A percentile compares a stretch with the other conserved stretches of the same genome.
These are phyloP conservation scores for Pseudogymnoascus sp. DNA, from an alignment of 2,329 filamentous ascomycete species.

Conservation along the genomic window DNA sequence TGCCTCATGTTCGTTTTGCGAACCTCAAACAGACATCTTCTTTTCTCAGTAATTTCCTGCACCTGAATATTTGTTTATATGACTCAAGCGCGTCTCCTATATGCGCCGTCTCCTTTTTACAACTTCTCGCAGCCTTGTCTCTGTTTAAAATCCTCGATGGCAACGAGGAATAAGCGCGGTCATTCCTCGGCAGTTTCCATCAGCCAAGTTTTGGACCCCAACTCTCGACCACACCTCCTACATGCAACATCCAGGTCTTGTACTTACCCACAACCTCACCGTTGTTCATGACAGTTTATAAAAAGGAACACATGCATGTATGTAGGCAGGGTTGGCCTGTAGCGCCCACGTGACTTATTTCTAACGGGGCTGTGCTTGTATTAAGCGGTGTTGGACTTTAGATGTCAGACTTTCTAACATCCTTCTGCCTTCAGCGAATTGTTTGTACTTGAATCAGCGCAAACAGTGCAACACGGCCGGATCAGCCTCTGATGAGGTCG, in stretches of 20 bases:
- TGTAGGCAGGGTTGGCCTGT: background rate
- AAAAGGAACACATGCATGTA: too few relatives aligned
- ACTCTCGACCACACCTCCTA: too few relatives aligned
- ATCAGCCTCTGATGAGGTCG: background rate
- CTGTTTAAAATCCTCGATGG: background rate
- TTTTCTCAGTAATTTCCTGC: background rate
- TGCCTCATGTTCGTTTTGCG: background rate
- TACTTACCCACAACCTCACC: too few relatives aligned
- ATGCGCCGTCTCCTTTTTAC: background rate
- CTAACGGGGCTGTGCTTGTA: background rate
- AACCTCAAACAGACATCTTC: background rate
- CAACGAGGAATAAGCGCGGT: too few relatives aligned
- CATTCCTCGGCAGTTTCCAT: too few relatives aligned
- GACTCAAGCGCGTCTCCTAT: background rate
- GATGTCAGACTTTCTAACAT: background rate
- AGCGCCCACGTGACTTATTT: background rate
- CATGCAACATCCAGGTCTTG: too few relatives aligned
- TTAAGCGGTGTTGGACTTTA: background rate
- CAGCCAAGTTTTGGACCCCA: too few relatives aligned
- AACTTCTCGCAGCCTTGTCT: background rate
- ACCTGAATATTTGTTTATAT: too few relatives aligned
- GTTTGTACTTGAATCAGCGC: background rate
- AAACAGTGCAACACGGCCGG: background rate
- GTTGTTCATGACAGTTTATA: too few relatives aligned
- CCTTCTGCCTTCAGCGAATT: background rate